Evolutionary conservation across 352 stramenopile genomes (phyloP).

Genomic region (Phytophthora idaei): DNA sequence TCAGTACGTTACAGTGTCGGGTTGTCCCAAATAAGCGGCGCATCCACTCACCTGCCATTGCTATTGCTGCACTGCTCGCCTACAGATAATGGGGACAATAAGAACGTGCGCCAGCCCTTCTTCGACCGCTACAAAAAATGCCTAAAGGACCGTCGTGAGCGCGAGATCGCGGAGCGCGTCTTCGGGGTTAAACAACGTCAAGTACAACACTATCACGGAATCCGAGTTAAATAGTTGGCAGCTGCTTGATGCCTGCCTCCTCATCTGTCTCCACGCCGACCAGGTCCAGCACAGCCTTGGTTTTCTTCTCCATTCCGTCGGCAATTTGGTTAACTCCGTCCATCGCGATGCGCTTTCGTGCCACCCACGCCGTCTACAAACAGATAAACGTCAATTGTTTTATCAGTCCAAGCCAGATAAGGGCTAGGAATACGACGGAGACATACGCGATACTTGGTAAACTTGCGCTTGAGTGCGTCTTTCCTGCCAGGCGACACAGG

Average conservation of each 20-base stretch:
- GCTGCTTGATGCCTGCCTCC: conserved; percentile 66
- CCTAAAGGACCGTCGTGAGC: conserved; percentile 56
- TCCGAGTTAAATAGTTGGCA: conserved; percentile 67
- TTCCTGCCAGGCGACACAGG: conserved; percentile 68
- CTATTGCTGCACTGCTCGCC: not conserved
- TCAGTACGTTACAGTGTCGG: conserved; percentile 41
- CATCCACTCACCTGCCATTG: not conserved
- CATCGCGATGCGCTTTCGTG: conserved; percentile 79
- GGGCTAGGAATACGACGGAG: not conserved
- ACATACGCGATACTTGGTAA: conserved; percentile 67
- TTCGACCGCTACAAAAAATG: conserved; percentile 77
- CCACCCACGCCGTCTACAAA: conserved; percentile 67
- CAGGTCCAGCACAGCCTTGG: conserved; percentile 64
- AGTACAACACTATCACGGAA: conserved; percentile 7
- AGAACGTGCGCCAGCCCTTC: conserved; percentile 53
- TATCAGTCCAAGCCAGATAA: too few species aligned
- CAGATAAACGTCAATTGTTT: conserved; percentile 3
- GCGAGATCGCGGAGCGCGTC: conserved; percentile 41
- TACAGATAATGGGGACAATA: conserved; percentile 58
- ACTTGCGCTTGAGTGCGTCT: conserved; percentile 67
- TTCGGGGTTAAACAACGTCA: not conserved
- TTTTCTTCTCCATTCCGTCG: conserved; percentile 87
- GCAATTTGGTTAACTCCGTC: conserved; percentile 81
- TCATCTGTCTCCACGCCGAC: conserved; percentile 74
- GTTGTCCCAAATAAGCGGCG: not conserved